A percentile compares a stretch with the other conserved stretches of the same genome.
These are phyloP conservation scores for Nothomitra cinnamomea DNA, from an alignment of 2,329 filamentous ascomycete genomes.

Conservation along the genomic window DNA sequence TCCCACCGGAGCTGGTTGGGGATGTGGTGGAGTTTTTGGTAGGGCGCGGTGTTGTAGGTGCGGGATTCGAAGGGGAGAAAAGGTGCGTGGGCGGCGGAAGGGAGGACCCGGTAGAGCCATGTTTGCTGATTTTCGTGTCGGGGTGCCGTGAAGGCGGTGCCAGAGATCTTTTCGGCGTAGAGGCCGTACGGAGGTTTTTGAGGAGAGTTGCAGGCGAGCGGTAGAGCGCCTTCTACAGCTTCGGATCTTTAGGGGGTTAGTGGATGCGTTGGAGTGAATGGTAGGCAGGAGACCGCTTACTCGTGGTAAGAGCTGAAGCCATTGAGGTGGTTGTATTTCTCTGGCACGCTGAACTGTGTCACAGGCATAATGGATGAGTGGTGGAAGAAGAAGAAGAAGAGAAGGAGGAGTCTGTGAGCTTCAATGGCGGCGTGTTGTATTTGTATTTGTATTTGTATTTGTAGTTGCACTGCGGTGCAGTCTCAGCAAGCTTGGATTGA, in stretches of 20 bases:
- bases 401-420: too few species aligned
- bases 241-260: conserved; percentile 36
- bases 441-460: neutral
- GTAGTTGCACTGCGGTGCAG: too few species aligned
- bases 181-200: conserved; percentile 65
- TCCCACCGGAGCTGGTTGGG: conserved; percentile 74
- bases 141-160: conserved; percentile 47
- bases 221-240: conserved; percentile 56
- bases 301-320: conserved; percentile 5
- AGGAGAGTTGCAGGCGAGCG: conserved; percentile 62
- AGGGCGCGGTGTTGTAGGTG: conserved; percentile 26
- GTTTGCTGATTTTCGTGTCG: conserved; percentile 52
- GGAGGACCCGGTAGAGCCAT: conserved; percentile 55
- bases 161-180: conserved; percentile 51
- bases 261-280: neutral
- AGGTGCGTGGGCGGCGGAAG: conserved; percentile 39
- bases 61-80: conserved; percentile 28
- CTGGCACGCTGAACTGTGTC: neutral
- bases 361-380: conserved; percentile 1
- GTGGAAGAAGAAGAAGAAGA: too few species aligned
- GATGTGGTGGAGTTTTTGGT: conserved; percentile 48
- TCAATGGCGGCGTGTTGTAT: neutral
- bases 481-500: too few species aligned
- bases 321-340: conserved; percentile 5
- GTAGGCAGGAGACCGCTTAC: neutral